Evolutionary conservation across 2,329 filamentous ascomycete genomes (phyloP).

Genomic region (Aphanocladium album): DNA sequence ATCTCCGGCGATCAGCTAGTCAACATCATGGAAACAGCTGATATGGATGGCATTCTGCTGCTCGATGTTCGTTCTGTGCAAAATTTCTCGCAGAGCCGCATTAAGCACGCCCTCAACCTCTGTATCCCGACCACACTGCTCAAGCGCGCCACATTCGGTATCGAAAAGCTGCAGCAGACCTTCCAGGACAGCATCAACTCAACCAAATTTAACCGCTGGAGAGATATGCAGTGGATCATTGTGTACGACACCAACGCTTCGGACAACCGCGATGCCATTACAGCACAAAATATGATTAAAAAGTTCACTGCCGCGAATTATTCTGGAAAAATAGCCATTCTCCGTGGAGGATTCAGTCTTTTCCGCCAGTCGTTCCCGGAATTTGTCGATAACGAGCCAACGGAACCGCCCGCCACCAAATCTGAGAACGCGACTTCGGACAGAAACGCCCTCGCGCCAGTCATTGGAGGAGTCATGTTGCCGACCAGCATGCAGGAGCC

Average conservation of each 20-base stretch:
- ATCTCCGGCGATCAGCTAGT: constrained; percentile 51
- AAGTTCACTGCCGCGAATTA: constrained; percentile 88
- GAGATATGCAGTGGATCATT: constrained; percentile 66
- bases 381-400: constrained; percentile 51
- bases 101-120: constrained; percentile 78
- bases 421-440: constrained; percentile 31
- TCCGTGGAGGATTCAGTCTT: constrained; percentile 75
- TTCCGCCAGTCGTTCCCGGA: constrained; percentile 65
- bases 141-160: constrained; percentile 84
- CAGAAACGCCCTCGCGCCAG: constrained; percentile 49
- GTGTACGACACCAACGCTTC: constrained; percentile 80
- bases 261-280: constrained; percentile 73
- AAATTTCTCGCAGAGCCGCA: constrained; percentile 69
- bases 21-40: constrained; percentile 45
- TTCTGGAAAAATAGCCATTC: constrained; percentile 64
- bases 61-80: constrained; percentile 84
- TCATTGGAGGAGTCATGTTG: constrained; percentile 85
- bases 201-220: constrained; percentile 72
- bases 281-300: constrained; percentile 81
- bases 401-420: constrained; percentile 33
- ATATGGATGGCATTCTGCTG: constrained; percentile 52
- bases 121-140: constrained; percentile 93
- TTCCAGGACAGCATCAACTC: constrained; percentile 70
- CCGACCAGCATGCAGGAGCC: constrained; percentile 62
- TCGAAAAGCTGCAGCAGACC: constrained; percentile 80